Percentiles rank a stretch among this genome's conserved stretches.
Conservation (phyloP, 1,139 yeast species). For the Zhuliangozyma parablackwelliae region DNA sequence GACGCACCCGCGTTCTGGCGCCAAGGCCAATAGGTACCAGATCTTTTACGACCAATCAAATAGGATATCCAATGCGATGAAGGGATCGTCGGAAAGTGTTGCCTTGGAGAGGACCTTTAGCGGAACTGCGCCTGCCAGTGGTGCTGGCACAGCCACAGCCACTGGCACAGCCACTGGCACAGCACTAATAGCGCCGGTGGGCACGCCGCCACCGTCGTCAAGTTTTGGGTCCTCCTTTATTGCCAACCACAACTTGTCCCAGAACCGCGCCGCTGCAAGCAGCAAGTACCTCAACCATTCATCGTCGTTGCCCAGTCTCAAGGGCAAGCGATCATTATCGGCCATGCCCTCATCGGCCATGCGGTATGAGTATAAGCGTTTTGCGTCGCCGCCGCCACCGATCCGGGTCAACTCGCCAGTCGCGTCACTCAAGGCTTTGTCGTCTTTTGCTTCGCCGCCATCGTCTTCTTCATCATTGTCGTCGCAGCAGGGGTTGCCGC, state of each 20-base stretch:
- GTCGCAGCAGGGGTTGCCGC: too few relatives aligned
- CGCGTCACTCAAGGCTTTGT: neutral
- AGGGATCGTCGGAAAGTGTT: constrained; percentile 42
- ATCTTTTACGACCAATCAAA: constrained; percentile 47
- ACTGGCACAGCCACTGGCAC: neutral
- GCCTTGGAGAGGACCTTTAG: constrained; percentile 24
- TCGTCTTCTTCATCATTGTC: too few relatives aligned
- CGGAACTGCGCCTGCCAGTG: constrained; percentile 3
- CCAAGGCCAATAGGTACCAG: constrained; percentile 50
- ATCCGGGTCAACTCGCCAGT: neutral
- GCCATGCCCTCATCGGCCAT: constrained; percentile 1
- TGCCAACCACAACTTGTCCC: constrained; percentile 1
- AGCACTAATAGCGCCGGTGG: neutral
- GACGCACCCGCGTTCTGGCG: constrained; percentile 33
- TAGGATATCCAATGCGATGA: constrained; percentile 43
- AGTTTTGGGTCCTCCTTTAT: neutral
- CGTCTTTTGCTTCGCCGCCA: too few relatives aligned
- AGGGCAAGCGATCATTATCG: constrained; percentile 9
- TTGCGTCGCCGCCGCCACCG: constrained; percentile 4
- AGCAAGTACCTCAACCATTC: constrained; percentile 30
- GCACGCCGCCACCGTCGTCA: constrained; percentile 1
- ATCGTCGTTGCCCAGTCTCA: constrained; percentile 36
- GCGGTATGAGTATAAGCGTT: constrained; percentile 4
- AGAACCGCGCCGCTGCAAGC: neutral
- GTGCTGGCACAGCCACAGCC: neutral